phyloP scores from a whole-genome alignment of 805 yeast species.

The Nakazawaea ernobii region DNA sequence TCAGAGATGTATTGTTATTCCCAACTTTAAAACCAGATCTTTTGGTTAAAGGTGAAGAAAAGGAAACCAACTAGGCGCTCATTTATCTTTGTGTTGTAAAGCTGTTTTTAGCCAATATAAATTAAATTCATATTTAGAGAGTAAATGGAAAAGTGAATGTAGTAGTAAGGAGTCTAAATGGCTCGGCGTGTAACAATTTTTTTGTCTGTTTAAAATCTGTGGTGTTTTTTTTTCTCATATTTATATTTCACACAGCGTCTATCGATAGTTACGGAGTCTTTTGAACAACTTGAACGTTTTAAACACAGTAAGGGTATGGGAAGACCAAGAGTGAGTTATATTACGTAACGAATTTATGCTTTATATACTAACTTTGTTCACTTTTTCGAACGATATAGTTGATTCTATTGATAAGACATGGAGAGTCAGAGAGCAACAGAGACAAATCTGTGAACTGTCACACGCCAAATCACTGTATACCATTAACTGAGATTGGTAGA shows the following conservation, averaged over 20 bases:
- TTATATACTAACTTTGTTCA: constrained; percentile 5
- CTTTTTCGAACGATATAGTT: constrained; percentile 20
- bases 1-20: constrained; percentile 95
- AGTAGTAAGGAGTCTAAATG: too few species aligned
- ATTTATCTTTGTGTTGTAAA: not conserved
- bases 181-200: too few species aligned
- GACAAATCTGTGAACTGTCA: constrained; percentile 76
- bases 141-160: too few species aligned
- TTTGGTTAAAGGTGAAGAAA: constrained; percentile 29
- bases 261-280: too few species aligned
- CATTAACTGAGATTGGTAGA: constrained; percentile 68
- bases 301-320: not conserved
- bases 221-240: too few species aligned
- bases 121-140: too few species aligned
- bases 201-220: too few species aligned
- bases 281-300: too few species aligned
- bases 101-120: too few species aligned
- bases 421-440: constrained; percentile 87
- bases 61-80: constrained; percentile 14
- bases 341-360: too few species aligned
- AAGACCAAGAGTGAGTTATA: constrained; percentile 15
- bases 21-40: constrained; percentile 97
- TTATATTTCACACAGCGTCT: too few species aligned
- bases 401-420: constrained; percentile 81
- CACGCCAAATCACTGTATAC: constrained; percentile 76